Evolutionary conservation across 352 stramenopile species (phyloP).

Genomic region (Blastocystis sp.): DNA sequence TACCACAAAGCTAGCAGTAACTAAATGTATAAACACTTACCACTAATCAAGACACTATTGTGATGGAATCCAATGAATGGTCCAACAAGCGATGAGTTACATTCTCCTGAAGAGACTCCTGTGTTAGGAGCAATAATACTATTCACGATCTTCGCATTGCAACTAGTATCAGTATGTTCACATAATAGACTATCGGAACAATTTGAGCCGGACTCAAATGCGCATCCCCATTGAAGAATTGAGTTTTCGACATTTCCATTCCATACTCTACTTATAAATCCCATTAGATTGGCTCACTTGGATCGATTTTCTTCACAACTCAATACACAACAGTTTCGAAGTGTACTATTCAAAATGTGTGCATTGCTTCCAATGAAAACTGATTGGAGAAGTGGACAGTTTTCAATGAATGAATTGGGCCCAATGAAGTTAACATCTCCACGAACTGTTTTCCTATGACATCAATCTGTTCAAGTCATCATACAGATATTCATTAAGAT

Average conservation of each 20-base stretch:
- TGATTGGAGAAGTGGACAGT: conserved; percentile 75
- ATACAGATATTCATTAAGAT: conserved; percentile 15
- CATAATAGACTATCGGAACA: conserved; percentile 78
- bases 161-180: conserved; percentile 78
- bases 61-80: conserved; percentile 91
- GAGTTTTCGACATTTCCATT: conserved; percentile 69
- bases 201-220: conserved; percentile 76
- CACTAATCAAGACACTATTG: conserved; percentile 82
- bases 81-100: conserved; percentile 84
- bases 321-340: conserved; percentile 76
- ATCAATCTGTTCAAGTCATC: not conserved
- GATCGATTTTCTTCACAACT: conserved; percentile 74
- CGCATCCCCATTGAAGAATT: conserved; percentile 70
- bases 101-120: conserved; percentile 81
- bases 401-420: conserved; percentile 73
- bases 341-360: conserved; percentile 75
- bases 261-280: conserved; percentile 66
- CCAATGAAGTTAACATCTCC: conserved; percentile 73
- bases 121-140: conserved; percentile 83
- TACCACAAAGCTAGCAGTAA: conserved; percentile 80
- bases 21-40: not conserved
- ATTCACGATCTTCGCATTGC: conserved; percentile 81
- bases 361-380: conserved; percentile 69
- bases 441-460: not conserved
- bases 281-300: conserved; percentile 73